Evolutionary conservation across 1,139 yeast species (phyloP), one percentile per base, ranked within the genome.

Genomic region (Kodamaea derodonti): DNA sequence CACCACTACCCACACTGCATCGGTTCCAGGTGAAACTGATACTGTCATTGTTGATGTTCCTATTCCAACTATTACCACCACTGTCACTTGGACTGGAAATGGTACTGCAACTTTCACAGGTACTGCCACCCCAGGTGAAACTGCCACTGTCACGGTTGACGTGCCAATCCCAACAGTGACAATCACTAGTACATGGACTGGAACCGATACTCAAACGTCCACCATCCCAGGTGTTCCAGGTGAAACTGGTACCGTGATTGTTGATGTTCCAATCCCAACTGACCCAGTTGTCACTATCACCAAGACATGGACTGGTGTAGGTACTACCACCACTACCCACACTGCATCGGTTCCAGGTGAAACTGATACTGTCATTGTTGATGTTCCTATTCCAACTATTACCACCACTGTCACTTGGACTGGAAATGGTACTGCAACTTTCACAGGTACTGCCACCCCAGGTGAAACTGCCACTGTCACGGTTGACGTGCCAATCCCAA

Each of bases 21-120:
- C n/a, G n/a, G n/a, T n/a, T 12, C n/a, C 13, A 25, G 18, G 24
- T 15, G 35, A 34, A 3, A 26, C 33, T 6, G 40, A 36, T 23
- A 50, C 51, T 3, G 38, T 45, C 14, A 20, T 36, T 1, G 43
- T 54, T 10, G 49, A 39, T 10, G 39, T 51, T 23, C 35, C 35
- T 2, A 24, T 14, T 14, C 50, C 58, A 13, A 38, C 39, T n/a
- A n/a, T n/a, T n/a, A n/a, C n/a, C n/a, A n/a, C n/a, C n/a, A n/a
- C n/a, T n/a, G n/a, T n/a, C n/a, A n/a, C n/a, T n/a, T n/a, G n/a
- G n/a, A n/a, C n/a, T 6, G n/a, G 23, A 2, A 12, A 33, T n/a
- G 14, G 5, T 14, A 33, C 35, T 1, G 17, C 27, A 9, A 41
- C 41, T 3, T 18, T 33, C 11, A 36, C 33, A 3, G n/a, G 24